Base-by-base conservation (phyloP, 768 basidiomycete genomes). In the Hypholoma sublateritium region DNA sequence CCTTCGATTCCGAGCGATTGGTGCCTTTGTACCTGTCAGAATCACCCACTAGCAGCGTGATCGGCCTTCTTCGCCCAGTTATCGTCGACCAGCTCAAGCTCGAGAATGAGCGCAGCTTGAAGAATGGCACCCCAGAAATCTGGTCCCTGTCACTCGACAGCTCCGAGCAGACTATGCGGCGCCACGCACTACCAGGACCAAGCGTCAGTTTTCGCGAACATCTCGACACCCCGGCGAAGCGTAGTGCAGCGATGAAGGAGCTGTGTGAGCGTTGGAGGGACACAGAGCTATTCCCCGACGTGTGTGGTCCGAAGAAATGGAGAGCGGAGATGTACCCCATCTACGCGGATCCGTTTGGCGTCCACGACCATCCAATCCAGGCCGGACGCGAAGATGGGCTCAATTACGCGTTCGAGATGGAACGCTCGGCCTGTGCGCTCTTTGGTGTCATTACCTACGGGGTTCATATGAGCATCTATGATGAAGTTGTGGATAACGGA, bases 401-500 rank as follows among this genome's bases (percentile, higher is more conserved):
- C 16, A 91, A 93, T 68, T 90, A 80, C 56, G 91, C 83, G 19
- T 97, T 98, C 70, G 82, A 86, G 69, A 83, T 98, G 81, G 97
- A 98, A 70, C 82, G 96, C 39, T 80, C 91, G 1, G 94, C 93
- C 2, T 93, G 91, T 68, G 82, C 89, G 0, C 73, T 98, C 34
- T 98, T 98, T 65, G 95, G 96, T 2, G 70, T 95, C 6, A 80
- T 92, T 50, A 97, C 95, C 0, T 95, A 91, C 64, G 96, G 97
- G 0, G 90, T 96, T 2, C 97, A 98, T 70, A 83, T 95, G 86
- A 91, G 84, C 17, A 82, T 87, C 51, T 93, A 84, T 66, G 79
- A 83, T 42, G 78, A 81, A 60, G 53, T 62, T 12, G 63, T 64
- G 17, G 67, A 63, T 2, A 69, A 73, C 28, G 77, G 78, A 39